Base-by-base conservation (phyloP, 345 rosid genomes). In the Sonneratia caseolaris region DNA sequence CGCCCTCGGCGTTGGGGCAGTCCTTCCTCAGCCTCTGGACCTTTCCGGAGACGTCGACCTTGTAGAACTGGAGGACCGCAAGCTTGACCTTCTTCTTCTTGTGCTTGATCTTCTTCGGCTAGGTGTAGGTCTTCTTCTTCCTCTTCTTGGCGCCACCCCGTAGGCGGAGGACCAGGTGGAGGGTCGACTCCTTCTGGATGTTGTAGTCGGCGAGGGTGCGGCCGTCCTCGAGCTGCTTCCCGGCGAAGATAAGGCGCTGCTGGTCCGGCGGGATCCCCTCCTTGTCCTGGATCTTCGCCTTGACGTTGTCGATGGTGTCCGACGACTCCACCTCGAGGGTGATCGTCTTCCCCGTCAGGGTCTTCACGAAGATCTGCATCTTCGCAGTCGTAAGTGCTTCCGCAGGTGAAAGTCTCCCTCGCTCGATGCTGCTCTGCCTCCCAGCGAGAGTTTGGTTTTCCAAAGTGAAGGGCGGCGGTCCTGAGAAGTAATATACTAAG, bases 41-140 rank as follows among this genome's bases (percentile, higher is more conserved):
- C 53, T 68, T 68, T 2, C 70, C 49, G 18, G 70, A 68, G 36
- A 24, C 70, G 18, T 68, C 70, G 16, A 68, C 70, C 70, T 68
- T 68, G 36, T 68, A 68, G 53, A 68, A 68, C 32, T 68, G 70
- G 53, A 68, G 70, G 15, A 68, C 70, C 16, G 70, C 70, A 35
- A 68, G 70, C 70, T 68, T 68, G 35, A 68, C 70, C 70, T 68
- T 68, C 70, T 68, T 68, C 70, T 68, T 68, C 70, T 68, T 68
- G 70, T 68, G 70, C 53, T 68, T 68, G 35, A 68, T 40, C 70
- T 68, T 68, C 70, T 68, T 68, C 53, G 70, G 70, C 70, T 68
- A 42, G 18, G 70, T 68, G 70, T 68, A 68, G 36, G 70, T 68
- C 70, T 68, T 68, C 70, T 68, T 68, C 70, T 68, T 68, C 70